Evolutionary conservation across 345 rosid species (phyloP), one percentile per base, ranked within the genome.

Genomic region (Ceriops zippeliana): DNA sequence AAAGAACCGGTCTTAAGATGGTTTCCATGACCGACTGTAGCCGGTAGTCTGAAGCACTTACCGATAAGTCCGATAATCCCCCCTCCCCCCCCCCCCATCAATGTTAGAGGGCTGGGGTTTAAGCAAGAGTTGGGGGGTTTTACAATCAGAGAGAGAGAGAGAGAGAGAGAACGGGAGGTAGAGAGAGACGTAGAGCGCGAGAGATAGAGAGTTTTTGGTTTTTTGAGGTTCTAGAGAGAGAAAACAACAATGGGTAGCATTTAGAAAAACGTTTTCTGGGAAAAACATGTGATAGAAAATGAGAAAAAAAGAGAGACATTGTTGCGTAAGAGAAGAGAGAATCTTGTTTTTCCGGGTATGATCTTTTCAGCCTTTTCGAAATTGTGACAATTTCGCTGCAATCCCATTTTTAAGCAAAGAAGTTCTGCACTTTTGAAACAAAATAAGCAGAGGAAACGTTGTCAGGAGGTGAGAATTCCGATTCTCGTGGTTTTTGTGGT

Each of bases 261-360:
- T 63, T 69, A 26, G 34, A 57, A 58, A n/a, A 56, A 66, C 34
- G 42, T 54, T 82, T 76, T 80, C 75, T 70, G 32, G 78, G 73
- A 71, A 62, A 82, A 79, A 69, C 63, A 74, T 86, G 85, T 85
- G 86, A 66, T 80, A 70, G 79, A 75, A 70, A 65, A 73, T 76
- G 75, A 63, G 70, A 59, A 80, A 68, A 65, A 61, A 31, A 17
- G 65, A 54, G 59, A 54, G 28, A 22, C 69, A 60, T 56, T 51
- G 68, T 61, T 68, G 67, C 47, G 79, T 62, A 42, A 17, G 27
- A 35, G 46, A 42, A 61, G 17, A 56, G 65, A 73, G 68, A 71
- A 42, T 42, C 17, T 13, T 22, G 69, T 76, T 67, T 70, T 70
- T 54, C 27, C 67, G 64, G 75, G 17, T 63, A 21, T 61, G 71